These are phyloP conservation scores for Coemansia sp. DNA, from an alignment of 192 early-diverging fungal species.

Conservation along the genomic window DNA sequence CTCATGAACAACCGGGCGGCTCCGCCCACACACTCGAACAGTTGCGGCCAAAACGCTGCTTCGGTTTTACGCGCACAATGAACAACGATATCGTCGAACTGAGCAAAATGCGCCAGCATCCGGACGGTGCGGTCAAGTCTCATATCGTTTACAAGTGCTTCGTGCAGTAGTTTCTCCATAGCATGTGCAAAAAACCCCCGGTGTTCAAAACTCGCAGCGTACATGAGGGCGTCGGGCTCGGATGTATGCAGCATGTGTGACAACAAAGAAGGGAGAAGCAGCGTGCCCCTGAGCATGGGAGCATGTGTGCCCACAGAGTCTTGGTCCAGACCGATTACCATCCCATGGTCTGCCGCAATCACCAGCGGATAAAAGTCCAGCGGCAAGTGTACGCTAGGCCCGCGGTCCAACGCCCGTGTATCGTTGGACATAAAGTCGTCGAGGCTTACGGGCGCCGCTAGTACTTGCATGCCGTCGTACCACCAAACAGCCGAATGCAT, in stretches of 20 bases:
- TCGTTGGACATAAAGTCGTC: constrained; percentile 53
- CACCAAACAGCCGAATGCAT: constrained; percentile 56
- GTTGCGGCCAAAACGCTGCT: constrained; percentile 82
- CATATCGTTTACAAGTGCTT: constrained; percentile 68
- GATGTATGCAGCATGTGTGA: constrained; percentile 32
- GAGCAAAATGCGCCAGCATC: constrained; percentile 75
- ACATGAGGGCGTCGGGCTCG: constrained; percentile 49
- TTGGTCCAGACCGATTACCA: constrained; percentile 51
- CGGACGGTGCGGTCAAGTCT: constrained; percentile 70
- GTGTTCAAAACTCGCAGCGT: constrained; percentile 62
- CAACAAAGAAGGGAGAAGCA: constrained; percentile 41
- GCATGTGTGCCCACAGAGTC: constrained; percentile 26
- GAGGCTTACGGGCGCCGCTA: constrained; percentile 37
- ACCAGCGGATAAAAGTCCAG: constrained; percentile 50
- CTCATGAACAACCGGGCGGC: constrained; percentile 79
- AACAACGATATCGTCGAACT: constrained; percentile 84
- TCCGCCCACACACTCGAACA: constrained; percentile 85
- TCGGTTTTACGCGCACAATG: constrained; percentile 98
- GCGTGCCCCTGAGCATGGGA: constrained; percentile 36
- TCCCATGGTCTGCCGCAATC: constrained; percentile 36
- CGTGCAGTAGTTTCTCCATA: constrained; percentile 89
- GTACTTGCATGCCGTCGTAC: constrained; percentile 37
- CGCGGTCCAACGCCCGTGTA: constrained; percentile 10
- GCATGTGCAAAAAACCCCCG: constrained; percentile 89
- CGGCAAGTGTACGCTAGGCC: constrained; percentile 11